Conservation (phyloP, 2,329 filamentous ascomycete genomes). For the Alternaria atra region DNA sequence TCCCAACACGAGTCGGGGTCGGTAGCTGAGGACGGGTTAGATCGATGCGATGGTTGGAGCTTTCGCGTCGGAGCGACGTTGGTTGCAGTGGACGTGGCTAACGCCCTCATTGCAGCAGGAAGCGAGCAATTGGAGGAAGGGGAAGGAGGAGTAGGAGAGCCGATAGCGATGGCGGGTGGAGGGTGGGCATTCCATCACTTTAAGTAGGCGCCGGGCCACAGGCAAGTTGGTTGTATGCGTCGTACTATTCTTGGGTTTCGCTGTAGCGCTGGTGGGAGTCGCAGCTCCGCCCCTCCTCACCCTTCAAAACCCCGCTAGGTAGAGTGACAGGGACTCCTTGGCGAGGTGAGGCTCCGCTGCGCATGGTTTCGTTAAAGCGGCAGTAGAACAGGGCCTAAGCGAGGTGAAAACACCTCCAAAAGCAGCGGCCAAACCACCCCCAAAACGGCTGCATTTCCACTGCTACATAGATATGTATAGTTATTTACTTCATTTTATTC, state of each 20-base stretch:
- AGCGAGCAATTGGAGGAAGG: neutral
- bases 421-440: slow-evolving; percentile 3
- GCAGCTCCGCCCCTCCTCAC: slow-evolving; percentile 4
- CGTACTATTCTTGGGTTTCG: slow-evolving; percentile 9
- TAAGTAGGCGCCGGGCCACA: slow-evolving; percentile 15
- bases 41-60: no score
- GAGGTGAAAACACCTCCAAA: slow-evolving; percentile 6
- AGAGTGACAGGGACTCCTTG: no score
- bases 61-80: no score
- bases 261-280: neutral
- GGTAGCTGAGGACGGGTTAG: no score
- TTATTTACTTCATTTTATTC: no score
- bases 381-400: slow-evolving; percentile 10
- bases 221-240: slow-evolving; percentile 6
- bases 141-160: slow-evolving; percentile 6
- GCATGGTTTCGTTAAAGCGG: slow-evolving; percentile 13
- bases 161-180: slow-evolving; percentile 6
- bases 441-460: slow-evolving; percentile 5
- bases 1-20: no score
- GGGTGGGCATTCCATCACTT: slow-evolving; percentile 12
- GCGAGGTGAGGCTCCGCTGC: slow-evolving; percentile 5
- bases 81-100: slow-evolving; percentile 4
- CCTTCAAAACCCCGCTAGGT: no score
- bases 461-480: neutral
- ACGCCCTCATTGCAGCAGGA: slow-evolving; percentile 8